Conservation (phyloP, 805 yeast genomes). For the Pichia kluyveri region DNA sequence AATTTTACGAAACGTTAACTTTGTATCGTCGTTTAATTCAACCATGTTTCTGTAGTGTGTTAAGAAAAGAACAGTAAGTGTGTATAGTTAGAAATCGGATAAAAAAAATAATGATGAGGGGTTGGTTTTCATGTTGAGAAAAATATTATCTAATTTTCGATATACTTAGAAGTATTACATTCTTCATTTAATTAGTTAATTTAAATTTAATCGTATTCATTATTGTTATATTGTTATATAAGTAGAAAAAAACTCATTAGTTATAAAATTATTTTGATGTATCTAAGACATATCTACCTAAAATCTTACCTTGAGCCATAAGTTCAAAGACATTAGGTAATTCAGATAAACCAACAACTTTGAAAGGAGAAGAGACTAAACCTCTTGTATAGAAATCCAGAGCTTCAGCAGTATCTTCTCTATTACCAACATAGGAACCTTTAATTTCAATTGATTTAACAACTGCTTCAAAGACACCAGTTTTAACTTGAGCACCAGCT, state of each 20-base stretch:
- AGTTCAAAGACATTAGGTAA: slow-evolving; percentile 59
- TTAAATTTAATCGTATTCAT: too few relatives aligned
- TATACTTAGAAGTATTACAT: too few relatives aligned
- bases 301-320: slow-evolving; percentile 79
- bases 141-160: too few relatives aligned
- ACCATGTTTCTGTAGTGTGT: slow-evolving; percentile 1
- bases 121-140: too few relatives aligned
- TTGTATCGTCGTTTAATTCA: slow-evolving; percentile 5
- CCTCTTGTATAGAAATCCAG: slow-evolving; percentile 64
- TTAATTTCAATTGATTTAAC: slow-evolving; percentile 61
- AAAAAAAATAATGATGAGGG: not conserved
- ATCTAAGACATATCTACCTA: slow-evolving; percentile 87
- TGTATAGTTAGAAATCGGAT: too few relatives aligned
- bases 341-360: slow-evolving; percentile 66
- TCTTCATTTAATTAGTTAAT: too few relatives aligned
- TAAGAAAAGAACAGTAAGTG: not conserved
- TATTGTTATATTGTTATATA: too few relatives aligned
- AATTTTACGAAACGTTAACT: slow-evolving; percentile 15
- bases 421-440: slow-evolving; percentile 86
- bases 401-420: slow-evolving; percentile 78
- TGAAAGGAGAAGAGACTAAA: slow-evolving; percentile 53
- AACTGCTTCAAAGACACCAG: slow-evolving; percentile 66
- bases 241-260: not conserved
- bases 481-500: slow-evolving; percentile 63
- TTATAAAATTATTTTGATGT: slow-evolving; percentile 40